Conservation (phyloP, 495 filamentous ascomycete species). For the Umbilicaria muhlenbergii region DNA sequence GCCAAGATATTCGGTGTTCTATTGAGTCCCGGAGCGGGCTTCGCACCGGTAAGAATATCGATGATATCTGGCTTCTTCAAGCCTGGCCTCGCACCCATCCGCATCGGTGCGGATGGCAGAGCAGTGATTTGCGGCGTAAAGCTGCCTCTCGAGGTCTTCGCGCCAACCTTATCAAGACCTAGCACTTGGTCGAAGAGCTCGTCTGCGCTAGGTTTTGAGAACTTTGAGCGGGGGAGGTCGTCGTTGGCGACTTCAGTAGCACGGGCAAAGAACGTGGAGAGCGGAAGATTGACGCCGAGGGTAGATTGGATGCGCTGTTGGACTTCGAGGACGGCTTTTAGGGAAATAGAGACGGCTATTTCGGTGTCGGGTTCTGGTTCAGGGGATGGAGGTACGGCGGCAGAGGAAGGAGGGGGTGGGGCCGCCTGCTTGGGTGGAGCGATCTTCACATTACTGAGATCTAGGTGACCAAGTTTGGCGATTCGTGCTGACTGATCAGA, state of each 20-base stretch:
- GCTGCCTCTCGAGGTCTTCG: constrained; percentile 34
- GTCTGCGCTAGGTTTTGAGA: constrained; percentile 46
- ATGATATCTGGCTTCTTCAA: constrained; percentile 47
- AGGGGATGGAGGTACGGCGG: constrained; percentile 13
- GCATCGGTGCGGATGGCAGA: constrained; percentile 23
- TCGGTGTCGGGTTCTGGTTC: constrained; percentile 29
- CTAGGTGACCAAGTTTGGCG: constrained; percentile 62
- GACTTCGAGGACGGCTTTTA: constrained; percentile 57
- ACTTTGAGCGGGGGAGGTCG: constrained; percentile 51
- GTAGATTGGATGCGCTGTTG: constrained; percentile 64
- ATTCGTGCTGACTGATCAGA: constrained; percentile 52
- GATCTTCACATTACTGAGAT: constrained; percentile 89
- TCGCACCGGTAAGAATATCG: constrained; percentile 51
- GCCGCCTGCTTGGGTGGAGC: constrained; percentile 28
- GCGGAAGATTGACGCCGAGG: constrained; percentile 62
- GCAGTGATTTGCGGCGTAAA: constrained; percentile 65
- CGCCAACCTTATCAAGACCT: constrained; percentile 46
- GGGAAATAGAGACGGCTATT: constrained; percentile 57
- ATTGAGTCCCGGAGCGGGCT: constrained; percentile 7
- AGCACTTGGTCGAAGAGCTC: constrained; percentile 84
- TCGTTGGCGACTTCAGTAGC: constrained; percentile 78
- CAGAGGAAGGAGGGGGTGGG: background rate
- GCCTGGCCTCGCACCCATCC: constrained; percentile 9
- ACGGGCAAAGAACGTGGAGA: constrained; percentile 74
- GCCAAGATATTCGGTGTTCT: background rate